Evolutionary conservation across 2,329 filamentous ascomycete species (phyloP), one percentile per base, ranked within the genome.

Genomic region (Pseudogymnoascus sp.): DNA sequence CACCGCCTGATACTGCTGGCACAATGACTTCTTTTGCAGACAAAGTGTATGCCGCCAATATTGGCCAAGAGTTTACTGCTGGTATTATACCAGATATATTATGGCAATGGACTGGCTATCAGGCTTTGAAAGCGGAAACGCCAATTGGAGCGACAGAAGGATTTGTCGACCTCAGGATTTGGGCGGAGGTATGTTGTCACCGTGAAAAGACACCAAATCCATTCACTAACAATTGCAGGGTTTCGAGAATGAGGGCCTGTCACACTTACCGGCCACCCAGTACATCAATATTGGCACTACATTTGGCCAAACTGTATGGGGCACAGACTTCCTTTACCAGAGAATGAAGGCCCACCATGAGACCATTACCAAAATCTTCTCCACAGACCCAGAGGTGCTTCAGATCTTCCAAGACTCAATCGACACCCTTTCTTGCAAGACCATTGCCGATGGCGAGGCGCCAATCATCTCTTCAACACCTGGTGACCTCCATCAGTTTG

Each of bases 271-370:
- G 3, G 14, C 25, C 8, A 32, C 28, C n/a, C 28, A n/a, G 7
- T 54, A 32, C 12, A 54, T 54, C 47, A 20, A 54, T n/a, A 54
- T 54, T 34, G 47, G 47, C 47, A 54, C 47, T 20, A 54, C 28
- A 54, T 54, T 32, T 18, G 47, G 47, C 47, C 28, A 54, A 32
- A 54, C 47, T 18, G 25, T 54, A 7, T 54, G 47, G 47, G n/a
- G 47, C 47, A 54, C 47, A n/a, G 47, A 54, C 28, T 54, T 54
- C 25, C 28, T 54, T 12, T 32, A 12, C 28, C 16, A 54, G 9
- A 54, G 47, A 54, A 54, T 54, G 28, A 54, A 54, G 28, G 47
- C 47, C 11, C 28, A 54, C 25, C 32, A 54, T 32, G 47, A 54
- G 16, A 16, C 47, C 47, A 54, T 54, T 32, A 32, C 28, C n/a